Base-by-base conservation (phyloP, 1,284 basidiomycete genomes). In the Apiotrichum mycotoxinovorans region DNA sequence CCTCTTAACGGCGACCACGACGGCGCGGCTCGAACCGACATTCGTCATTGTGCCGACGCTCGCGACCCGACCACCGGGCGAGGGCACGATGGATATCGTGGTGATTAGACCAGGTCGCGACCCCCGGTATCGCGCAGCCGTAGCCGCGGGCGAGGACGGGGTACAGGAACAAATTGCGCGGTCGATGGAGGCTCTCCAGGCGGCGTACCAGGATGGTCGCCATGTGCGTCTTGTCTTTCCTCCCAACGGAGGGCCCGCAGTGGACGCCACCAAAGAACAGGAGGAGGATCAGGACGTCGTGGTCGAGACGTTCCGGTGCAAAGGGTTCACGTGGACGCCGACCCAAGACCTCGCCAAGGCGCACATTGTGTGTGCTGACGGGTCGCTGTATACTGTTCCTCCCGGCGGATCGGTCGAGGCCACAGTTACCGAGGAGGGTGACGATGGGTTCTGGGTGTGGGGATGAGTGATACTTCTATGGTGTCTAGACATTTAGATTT, bases 241-340 rank as follows among this genome's bases (percentile, higher is more conserved):
- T 70, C 4, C 68, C 69, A 15, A 1, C 33, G 60, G 18, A 2
- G 51, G 17, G 33, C 33, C 20, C 17, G 45, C 22, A 15, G n/a
- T 17, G 30, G 11, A 4, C 45, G 22, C 22, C 52, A 17, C 58
- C 66, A 44, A n/a, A n/a, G n/a, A n/a, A 12, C 30, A 30, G 30
- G 67, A 81, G 22, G 23, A 40, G 14, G 51, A 55, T 12, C 5
- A 12, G 26, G 55, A 55, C 71, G 71, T 1, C 60, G 83, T 91
- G 0, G 85, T 91, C 0, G 94, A 97, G 74, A 89, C 91, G 64
- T 82, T 87, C 56, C 82, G 93, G 23, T 89, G 86, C 62, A 81
- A 81, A 7, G 86, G 85, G 5, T 95, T 91, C 85, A 83, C 86
- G 60, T 97, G 93, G 93, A 79, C 79, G 43, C 90, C 91, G 23